Base-by-base conservation (phyloP, 495 filamentous ascomycete species). In the Podospora pseudocomata region DNA sequence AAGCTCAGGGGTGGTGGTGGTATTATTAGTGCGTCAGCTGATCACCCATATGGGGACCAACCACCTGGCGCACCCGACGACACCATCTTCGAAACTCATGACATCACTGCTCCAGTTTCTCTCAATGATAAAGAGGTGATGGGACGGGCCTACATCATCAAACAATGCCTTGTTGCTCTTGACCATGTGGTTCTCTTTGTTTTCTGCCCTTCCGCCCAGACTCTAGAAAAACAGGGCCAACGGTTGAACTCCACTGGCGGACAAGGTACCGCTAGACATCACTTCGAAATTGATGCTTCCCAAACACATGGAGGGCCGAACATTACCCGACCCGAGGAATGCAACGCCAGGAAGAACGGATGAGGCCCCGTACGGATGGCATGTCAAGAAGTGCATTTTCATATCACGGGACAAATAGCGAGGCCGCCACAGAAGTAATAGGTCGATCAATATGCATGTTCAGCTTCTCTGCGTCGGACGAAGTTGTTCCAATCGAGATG, bases 21-120 rank as follows among this genome's bases (percentile, higher is more conserved):
- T 63, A 44, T 39, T 61, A 61, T 63, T 63, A 63, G 61, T 63
- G 61, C 32, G 32, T 63, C 61, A 63, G 61, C 30, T 63, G 61
- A 63, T 63, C 30, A 58, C n/a, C 23, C 39, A 49, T 5, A 49
- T 49, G 39, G 39, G 39, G 39, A 49, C 39, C 39, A 49, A 18
- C 39, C 39, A 49, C 15, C 39, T 11, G 9, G 39, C 5, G 13
- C 39, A 6, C 16, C 18, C 20, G 23, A 58, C 20, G 55, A 58
- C 55, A 58, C 55, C 55, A 58, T 58, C n/a, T 20, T 18, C 55
- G 11, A 58, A 20, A 19, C 55, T 26, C 55, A 20, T 58, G 55
- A 58, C 19, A 58, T 58, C 55, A 58, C 55, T 11, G 55, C 55
- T 58, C 39, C 39, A 49, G 39, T 49, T 6, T 11, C 39, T 34